Evolutionary conservation across 1,284 basidiomycete genomes (phyloP).

Genomic region (Ceratobasidium sp.): DNA sequence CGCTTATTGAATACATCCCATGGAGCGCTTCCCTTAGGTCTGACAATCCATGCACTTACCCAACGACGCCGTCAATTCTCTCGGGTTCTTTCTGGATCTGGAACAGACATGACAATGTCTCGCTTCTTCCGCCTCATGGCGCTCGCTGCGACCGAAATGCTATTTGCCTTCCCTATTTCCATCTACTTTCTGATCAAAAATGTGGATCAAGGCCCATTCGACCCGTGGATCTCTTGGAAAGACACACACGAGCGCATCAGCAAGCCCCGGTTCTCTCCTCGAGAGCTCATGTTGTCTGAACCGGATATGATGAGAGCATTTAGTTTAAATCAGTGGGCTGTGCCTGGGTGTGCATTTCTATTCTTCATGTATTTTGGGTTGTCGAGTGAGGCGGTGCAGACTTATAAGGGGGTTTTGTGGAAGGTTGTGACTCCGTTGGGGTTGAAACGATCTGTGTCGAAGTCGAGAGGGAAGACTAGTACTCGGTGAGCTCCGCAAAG

Average conservation of each 20-base stretch:
- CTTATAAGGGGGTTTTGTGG: constrained; percentile 15
- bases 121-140: constrained; percentile 38
- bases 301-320: neutral
- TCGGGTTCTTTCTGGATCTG: constrained; percentile 11
- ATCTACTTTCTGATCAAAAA: constrained; percentile 15
- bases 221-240: constrained; percentile 67
- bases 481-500: too few species aligned
- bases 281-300: neutral
- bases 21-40: too few species aligned
- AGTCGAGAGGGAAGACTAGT: neutral
- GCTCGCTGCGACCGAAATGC: constrained; percentile 19
- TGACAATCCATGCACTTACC: constrained; percentile 42
- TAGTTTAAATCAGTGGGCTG: constrained; percentile 39
- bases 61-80: constrained; percentile 36
- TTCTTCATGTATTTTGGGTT: constrained; percentile 49
- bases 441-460: neutral
- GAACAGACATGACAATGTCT: constrained; percentile 12
- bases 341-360: constrained; percentile 35
- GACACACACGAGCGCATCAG: constrained; percentile 62
- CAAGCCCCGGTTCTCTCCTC: neutral
- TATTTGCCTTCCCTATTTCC: constrained; percentile 4
- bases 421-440: neutral
- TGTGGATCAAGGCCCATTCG: too few species aligned
- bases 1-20: too few species aligned
- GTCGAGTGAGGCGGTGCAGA: constrained; percentile 41